Percentiles rank a stretch among this genome's conserved stretches.
These are phyloP conservation scores for Casuarina glauca DNA, from an alignment of 306 rosid species.

Conservation along the genomic window DNA sequence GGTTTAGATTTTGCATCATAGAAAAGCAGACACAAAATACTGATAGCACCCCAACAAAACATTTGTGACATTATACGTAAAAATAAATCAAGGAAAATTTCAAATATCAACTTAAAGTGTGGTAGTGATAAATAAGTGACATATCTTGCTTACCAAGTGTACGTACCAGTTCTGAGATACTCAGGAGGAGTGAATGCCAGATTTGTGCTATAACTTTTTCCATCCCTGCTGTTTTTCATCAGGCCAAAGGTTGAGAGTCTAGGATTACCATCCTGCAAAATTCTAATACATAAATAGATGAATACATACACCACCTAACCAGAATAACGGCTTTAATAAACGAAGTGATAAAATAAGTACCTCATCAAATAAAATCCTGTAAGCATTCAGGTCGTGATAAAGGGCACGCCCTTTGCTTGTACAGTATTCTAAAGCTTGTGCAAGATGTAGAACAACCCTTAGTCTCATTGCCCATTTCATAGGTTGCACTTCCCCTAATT, in stretches of 20 bases:
- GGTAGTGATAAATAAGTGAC: not conserved
- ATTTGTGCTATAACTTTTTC: constrained; percentile 85
- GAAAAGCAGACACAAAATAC: not conserved
- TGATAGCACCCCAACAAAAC: not conserved
- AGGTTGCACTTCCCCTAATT: constrained; percentile 74
- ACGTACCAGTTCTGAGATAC: constrained; percentile 78
- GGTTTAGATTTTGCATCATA: constrained; percentile 1
- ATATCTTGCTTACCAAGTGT: not conserved
- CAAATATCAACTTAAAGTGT: not conserved
- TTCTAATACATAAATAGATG: constrained; percentile 23
- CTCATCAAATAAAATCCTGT: constrained; percentile 80
- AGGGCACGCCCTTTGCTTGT: constrained; percentile 76
- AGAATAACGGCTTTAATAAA: not conserved
- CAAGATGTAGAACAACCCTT: constrained; percentile 84
- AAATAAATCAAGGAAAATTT: not conserved
- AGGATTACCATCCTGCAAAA: constrained; percentile 78
- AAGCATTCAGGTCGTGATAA: constrained; percentile 83
- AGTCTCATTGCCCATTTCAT: constrained; percentile 81
- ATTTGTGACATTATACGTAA: not conserved
- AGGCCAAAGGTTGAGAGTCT: constrained; percentile 80
- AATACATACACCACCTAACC: constrained; percentile 18
- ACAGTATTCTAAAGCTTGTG: constrained; percentile 87
- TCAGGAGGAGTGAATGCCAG: constrained; percentile 92
- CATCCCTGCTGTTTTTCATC: constrained; percentile 85
- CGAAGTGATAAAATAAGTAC: constrained; percentile 34